Evolutionary conservation across 441 rosid species (phyloP).

Genomic region (Mallotus japonicus): DNA sequence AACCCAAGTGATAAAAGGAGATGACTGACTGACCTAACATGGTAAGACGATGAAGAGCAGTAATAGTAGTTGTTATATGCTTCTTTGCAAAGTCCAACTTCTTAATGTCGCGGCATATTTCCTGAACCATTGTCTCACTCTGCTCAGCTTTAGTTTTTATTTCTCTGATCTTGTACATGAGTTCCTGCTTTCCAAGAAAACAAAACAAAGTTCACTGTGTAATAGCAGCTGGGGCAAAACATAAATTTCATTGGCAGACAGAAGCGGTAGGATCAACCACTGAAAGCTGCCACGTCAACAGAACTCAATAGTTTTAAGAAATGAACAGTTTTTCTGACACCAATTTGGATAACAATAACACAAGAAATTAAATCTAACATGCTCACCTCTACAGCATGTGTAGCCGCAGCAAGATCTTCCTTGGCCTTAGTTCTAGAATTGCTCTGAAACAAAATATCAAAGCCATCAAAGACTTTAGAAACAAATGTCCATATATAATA

Average conservation of each 20-base stretch:
- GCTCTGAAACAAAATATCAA: conserved; percentile 56
- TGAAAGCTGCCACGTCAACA: neutral
- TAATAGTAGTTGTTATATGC: conserved; percentile 96
- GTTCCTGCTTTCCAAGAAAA: conserved; percentile 56
- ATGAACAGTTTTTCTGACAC: neutral
- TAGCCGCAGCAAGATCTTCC: conserved; percentile 99
- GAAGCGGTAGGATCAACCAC: neutral
- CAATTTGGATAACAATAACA: neutral
- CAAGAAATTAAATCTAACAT: conserved; percentile 4
- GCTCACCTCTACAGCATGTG: conserved; percentile 87
- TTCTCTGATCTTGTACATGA: conserved; percentile 88
- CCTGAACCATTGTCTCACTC: conserved; percentile 99
- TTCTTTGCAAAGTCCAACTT: conserved; percentile 99
- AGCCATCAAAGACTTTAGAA: conserved; percentile 14
- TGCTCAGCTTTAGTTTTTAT: conserved; percentile 99
- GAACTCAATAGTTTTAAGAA: conserved; percentile 3
- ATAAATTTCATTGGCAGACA: conserved; percentile 4
- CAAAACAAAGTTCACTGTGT: conserved; percentile 10
- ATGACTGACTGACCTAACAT: conserved; percentile 75
- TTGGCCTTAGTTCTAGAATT: conserved; percentile 97
- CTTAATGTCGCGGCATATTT: conserved; percentile 98
- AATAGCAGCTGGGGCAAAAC: neutral
- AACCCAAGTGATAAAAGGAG: neutral
- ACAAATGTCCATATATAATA: neutral
- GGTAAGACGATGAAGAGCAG: conserved; percentile 99